Conservation (phyloP, 1,284 basidiomycete species). For the Apiotrichum gamsii region DNA sequence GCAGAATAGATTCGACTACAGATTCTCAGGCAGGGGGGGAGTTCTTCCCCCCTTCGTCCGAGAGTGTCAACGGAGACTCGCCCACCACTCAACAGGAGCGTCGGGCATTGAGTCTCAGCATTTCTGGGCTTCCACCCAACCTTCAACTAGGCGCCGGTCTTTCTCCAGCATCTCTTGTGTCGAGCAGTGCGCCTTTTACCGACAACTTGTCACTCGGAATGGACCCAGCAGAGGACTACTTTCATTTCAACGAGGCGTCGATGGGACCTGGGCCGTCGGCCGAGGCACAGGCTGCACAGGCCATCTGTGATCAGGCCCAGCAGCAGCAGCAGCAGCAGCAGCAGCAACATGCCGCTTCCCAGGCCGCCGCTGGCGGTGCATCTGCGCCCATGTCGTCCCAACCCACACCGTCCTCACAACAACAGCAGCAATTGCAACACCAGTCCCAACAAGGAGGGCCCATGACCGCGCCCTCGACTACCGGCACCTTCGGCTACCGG, state of each 20-base stretch:
- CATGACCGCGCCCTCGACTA: constrained; percentile 6
- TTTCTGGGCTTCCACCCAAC: constrained; percentile 22
- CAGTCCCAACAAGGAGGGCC: not conserved
- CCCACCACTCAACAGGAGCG: constrained; percentile 11
- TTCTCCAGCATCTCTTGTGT: constrained; percentile 34
- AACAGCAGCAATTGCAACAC: not conserved
- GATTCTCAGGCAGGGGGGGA: constrained; percentile 42
- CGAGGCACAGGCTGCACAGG: not conserved
- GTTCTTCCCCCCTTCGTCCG: constrained; percentile 33
- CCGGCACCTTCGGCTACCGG: constrained; percentile 21
- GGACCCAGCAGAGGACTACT: constrained; percentile 34
- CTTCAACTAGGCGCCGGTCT: constrained; percentile 15
- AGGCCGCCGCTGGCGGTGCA: too few relatives aligned
- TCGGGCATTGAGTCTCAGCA: constrained; percentile 37
- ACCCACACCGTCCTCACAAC: too few relatives aligned
- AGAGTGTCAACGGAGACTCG: constrained; percentile 23
- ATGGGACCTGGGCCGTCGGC: constrained; percentile 9
- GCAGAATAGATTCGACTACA: constrained; percentile 34
- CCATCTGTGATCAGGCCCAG: not conserved
- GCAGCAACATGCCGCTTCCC: not conserved
- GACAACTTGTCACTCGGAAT: constrained; percentile 20
- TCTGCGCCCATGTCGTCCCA: too few relatives aligned
- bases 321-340: constrained; percentile 6
- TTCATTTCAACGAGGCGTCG: constrained; percentile 30
- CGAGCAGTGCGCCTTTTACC: constrained; percentile 34